Base-by-base conservation (phyloP, 306 rosid genomes). In the Cucumis melo region DNA sequence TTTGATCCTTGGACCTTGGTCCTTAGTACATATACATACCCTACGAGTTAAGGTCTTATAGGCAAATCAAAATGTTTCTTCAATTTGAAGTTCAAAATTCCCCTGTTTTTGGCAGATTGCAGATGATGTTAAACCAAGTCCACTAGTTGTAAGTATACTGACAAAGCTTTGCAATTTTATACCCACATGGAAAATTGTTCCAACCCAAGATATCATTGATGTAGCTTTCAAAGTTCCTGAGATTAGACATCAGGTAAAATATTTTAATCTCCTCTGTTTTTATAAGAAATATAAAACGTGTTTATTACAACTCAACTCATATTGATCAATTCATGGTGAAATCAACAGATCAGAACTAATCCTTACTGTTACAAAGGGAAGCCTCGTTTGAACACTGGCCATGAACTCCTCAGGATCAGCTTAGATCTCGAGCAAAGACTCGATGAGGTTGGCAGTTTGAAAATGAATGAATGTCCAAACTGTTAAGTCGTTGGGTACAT, bases 331-430 rank as follows among this genome's bases (percentile, higher is more conserved):
- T 72, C 15, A 41, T 75, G 42, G 21, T 36, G 8, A 75, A 46
- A 16, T 5, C 0, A 44, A 78, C 75, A 64, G 80, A 54, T 78
- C 42, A 90, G 88, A 81, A 83, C 57, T 1, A 95, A 90, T 68
- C 32, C 75, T 53, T 87, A 85, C 44, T 95, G 98, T 81, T 95
- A 89, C 81, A 95, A 92, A 79, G 96, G 97, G 60, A 76, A 83
- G 24, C 96, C 96, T 38, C 91, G 98, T 5, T 83, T 95, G 91
- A 88, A 76, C 82, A 92, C 99, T 2, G 98, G 92, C 5, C 74
- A 55, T 19, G 93, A 95, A 80, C 92, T 90, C 62, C 24, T 86
- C 21, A 83, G 87, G 63, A 82, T 87, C 44, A 89, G 96, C 32
- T 38, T 78, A 2, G 87, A 82, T 0, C 75, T 90, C 17, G 98